A percentile compares a stretch with the other conserved stretches of the same genome.
phyloP scores from a whole-genome alignment of 768 basidiomycete species.

The Kwoniella bestiolae region DNA sequence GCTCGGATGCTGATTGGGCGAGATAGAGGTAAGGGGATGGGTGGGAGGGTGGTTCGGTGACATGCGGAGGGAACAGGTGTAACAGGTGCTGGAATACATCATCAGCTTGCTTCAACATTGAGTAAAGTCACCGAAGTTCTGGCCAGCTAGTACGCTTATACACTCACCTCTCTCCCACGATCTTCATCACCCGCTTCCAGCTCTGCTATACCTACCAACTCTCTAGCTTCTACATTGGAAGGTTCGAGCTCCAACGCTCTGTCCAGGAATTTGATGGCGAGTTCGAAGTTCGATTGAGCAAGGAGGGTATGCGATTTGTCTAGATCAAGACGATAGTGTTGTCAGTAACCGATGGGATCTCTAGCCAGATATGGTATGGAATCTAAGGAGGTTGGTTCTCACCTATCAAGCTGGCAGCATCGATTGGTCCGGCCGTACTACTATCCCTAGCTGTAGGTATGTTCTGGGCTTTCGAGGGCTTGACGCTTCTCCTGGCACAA shows the following conservation, averaged over 20 bases:
- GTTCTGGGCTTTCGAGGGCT: background rate
- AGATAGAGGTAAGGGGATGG: conserved; percentile 86
- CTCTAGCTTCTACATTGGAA: conserved; percentile 70
- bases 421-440: conserved; percentile 4
- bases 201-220: conserved; percentile 77
- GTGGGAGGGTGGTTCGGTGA: conserved; percentile 59
- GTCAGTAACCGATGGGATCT: no score
- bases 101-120: background rate
- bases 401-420: conserved; percentile 28
- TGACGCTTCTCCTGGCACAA: background rate
- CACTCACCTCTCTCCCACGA: conserved; percentile 69
- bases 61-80: conserved; percentile 64
- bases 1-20: conserved; percentile 80
- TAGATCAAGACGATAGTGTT: no score
- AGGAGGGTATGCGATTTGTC: conserved; percentile 81
- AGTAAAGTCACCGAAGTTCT: no score
- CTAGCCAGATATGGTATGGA: no score
- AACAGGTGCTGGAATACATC: conserved; percentile 62
- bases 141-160: no score
- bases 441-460: background rate
- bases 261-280: conserved; percentile 72
- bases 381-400: no score
- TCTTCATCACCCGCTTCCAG: conserved; percentile 80
- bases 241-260: conserved; percentile 71
- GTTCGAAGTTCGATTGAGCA: conserved; percentile 80